Evolutionary conservation across 768 basidiomycete species (phyloP).

Genomic region (Jaapia argillacea): DNA sequence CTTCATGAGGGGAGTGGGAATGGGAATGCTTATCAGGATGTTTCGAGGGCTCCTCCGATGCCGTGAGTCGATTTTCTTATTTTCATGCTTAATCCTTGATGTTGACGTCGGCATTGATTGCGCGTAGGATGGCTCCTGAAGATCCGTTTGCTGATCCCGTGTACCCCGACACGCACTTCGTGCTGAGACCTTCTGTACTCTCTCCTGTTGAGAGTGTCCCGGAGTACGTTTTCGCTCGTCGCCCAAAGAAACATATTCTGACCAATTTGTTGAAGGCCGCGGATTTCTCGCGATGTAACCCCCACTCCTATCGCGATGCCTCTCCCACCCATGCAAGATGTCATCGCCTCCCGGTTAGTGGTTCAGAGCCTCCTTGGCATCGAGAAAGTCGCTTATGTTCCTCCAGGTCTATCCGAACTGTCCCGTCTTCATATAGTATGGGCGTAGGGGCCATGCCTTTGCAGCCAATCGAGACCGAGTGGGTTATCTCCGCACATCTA

Average conservation of each 20-base stretch:
- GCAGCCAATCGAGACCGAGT: too few relatives aligned
- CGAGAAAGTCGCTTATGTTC: background rate
- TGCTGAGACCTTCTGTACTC: background rate
- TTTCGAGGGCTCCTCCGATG: too few relatives aligned
- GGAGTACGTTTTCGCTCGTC: background rate
- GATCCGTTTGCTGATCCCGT: background rate
- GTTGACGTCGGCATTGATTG: constrained; percentile 9
- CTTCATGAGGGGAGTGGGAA: too few relatives aligned
- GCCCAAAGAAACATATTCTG: too few relatives aligned
- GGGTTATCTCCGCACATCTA: too few relatives aligned
- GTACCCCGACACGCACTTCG: background rate
- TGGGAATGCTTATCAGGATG: too few relatives aligned
- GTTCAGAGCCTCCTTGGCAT: constrained; percentile 19
- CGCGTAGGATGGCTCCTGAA: constrained; percentile 2
- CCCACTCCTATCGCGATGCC: constrained; percentile 28
- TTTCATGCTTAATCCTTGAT: too few relatives aligned
- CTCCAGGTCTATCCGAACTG: constrained; percentile 9
- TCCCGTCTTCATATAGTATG: background rate
- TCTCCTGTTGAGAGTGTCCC: background rate
- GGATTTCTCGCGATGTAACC: background rate
- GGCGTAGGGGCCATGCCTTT: too few relatives aligned
- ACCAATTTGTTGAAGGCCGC: background rate
- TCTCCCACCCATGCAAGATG: constrained; percentile 30
- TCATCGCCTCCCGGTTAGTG: constrained; percentile 24
- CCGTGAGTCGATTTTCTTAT: too few relatives aligned